A percentile compares a stretch with the other conserved stretches of the same genome.
Conservation (phyloP, 805 yeast species). For the Myxozyma mucilagina region DNA sequence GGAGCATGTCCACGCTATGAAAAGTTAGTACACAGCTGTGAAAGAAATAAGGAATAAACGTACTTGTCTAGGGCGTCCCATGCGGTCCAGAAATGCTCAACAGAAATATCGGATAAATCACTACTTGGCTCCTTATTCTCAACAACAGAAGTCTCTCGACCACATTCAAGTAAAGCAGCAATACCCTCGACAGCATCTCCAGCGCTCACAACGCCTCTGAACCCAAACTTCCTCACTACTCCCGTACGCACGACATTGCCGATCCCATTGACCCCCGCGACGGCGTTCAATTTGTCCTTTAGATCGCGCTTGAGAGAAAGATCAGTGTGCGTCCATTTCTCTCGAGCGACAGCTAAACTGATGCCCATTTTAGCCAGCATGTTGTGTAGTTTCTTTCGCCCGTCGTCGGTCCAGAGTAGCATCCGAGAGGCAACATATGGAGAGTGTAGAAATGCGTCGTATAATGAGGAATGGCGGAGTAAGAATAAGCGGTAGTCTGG, state of each 20-base stretch:
- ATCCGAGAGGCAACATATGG: constrained; percentile 86
- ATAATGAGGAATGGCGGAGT: constrained; percentile 88
- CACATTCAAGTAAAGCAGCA: constrained; percentile 72
- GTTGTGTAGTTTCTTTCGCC: constrained; percentile 80
- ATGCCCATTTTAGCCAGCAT: constrained; percentile 97
- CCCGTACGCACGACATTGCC: constrained; percentile 85
- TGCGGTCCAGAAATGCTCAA: constrained; percentile 67
- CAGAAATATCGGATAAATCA: constrained; percentile 30
- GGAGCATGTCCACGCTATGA: constrained; percentile 49
- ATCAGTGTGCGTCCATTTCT: constrained; percentile 90
- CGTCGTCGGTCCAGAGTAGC: constrained; percentile 87
- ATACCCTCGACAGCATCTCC: constrained; percentile 90
- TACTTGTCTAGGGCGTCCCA: constrained; percentile 59
- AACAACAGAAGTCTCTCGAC: constrained; percentile 28
- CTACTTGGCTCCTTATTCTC: constrained; percentile 36
- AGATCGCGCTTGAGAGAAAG: constrained; percentile 72
- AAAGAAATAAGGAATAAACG: not conserved
- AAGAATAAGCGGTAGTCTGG: constrained; percentile 84
- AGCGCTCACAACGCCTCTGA: constrained; percentile 81
- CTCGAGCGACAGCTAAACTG: constrained; percentile 81
- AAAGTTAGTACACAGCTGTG: not conserved
- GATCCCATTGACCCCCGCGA: constrained; percentile 72
- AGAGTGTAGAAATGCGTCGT: constrained; percentile 88
- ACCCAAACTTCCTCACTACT: constrained; percentile 82
- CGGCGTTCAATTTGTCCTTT: constrained; percentile 65